phyloP scores from a whole-genome alignment of 2,329 filamentous ascomycete genomes.

The Cladosporium sp. region DNA sequence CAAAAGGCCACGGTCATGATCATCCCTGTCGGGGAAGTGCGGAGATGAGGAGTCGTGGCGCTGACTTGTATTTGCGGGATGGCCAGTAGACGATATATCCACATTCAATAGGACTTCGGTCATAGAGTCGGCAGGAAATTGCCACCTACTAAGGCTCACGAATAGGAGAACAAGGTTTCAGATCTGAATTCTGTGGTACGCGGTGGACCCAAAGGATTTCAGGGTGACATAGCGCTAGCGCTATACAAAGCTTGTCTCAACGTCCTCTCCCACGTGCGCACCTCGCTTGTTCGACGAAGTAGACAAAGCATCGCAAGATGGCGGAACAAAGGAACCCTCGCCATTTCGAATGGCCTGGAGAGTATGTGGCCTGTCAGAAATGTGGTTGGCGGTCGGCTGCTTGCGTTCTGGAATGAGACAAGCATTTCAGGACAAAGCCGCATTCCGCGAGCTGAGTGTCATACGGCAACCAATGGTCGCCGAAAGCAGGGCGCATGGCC shows the following conservation, averaged over 20 bases:
- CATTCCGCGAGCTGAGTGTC: conserved; percentile 6
- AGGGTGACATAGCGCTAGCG: neutral
- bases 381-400: neutral
- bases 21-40: no score
- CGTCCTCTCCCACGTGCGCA: neutral
- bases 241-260: conserved; percentile 5
- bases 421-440: conserved; percentile 9
- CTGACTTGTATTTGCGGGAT: no score
- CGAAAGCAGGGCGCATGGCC: neutral
- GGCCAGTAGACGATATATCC: no score
- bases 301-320: neutral
- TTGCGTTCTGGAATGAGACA: conserved; percentile 9
- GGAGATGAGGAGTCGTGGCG: no score
- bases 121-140: no score
- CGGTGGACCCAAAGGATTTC: neutral
- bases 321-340: neutral
- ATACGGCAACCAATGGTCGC: conserved; percentile 4
- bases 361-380: neutral
- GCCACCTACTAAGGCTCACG: no score
- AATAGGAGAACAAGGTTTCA: no score
- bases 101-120: no score
- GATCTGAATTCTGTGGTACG: no score
- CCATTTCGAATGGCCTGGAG: neutral
- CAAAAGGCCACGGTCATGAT: no score
- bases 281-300: neutral